phyloP scores from a whole-genome alignment of 1,284 basidiomycete genomes.

The Schizophyllum commune region DNA sequence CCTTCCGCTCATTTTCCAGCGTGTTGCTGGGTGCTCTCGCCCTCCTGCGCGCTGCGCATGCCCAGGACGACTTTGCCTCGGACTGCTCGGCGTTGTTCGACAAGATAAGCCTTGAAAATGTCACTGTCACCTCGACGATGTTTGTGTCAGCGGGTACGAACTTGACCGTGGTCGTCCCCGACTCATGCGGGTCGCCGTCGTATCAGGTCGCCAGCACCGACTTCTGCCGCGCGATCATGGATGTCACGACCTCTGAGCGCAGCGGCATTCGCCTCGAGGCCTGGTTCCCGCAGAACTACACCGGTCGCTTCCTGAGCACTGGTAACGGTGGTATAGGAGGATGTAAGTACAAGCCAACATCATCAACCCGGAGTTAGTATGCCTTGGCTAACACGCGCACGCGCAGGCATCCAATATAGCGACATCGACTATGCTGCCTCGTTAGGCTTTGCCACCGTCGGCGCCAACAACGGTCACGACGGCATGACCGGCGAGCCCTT shows the following conservation, averaged over 20 bases:
- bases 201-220: neutral
- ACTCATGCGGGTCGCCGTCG: neutral
- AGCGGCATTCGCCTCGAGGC: slow-evolving; percentile 8
- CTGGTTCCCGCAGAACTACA: slow-evolving; percentile 9
- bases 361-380: neutral
- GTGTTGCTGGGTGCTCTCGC: neutral
- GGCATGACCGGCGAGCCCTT: slow-evolving; percentile 16
- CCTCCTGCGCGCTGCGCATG: neutral
- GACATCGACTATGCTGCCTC: slow-evolving; percentile 17
- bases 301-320: slow-evolving; percentile 15
- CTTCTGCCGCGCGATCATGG: slow-evolving; percentile 9
- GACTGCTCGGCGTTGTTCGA: neutral
- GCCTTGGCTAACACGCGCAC: neutral
- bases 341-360: slow-evolving; percentile 12
- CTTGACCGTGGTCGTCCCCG: neutral
- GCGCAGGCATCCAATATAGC: slow-evolving; percentile 18
- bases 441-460: slow-evolving; percentile 18
- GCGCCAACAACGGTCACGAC: slow-evolving; percentile 22
- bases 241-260: slow-evolving; percentile 1
- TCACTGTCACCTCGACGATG: neutral
- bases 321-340: slow-evolving; percentile 19
- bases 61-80: neutral
- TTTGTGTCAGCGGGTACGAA: neutral
- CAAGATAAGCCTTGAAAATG: neutral
- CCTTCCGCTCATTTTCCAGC: neutral